Evolutionary conservation across 176 grass and related monocot species (phyloP).

Genomic region (Juncus effusus): DNA sequence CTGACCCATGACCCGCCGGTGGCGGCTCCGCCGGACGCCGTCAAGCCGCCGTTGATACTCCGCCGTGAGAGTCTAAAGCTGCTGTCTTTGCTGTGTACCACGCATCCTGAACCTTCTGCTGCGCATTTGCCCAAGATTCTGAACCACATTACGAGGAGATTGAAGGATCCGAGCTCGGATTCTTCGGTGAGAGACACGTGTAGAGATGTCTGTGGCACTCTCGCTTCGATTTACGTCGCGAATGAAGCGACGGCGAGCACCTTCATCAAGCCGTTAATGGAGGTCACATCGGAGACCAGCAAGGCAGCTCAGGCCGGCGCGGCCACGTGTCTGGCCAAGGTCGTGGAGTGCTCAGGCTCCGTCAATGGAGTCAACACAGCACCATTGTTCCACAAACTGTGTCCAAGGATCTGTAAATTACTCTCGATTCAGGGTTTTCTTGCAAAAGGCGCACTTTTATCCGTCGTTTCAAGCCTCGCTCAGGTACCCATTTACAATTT

Average conservation of each 20-base stretch:
- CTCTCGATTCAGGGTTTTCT: slow-evolving; percentile 70
- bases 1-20: slow-evolving; percentile 47
- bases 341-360: slow-evolving; percentile 60
- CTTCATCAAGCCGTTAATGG: slow-evolving; percentile 87
- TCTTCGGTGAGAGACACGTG: slow-evolving; percentile 76
- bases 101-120: slow-evolving; percentile 50
- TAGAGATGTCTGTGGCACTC: slow-evolving; percentile 51
- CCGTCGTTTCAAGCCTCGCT: slow-evolving; percentile 64
- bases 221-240: slow-evolving; percentile 55
- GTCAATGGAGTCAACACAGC: slow-evolving; percentile 19
- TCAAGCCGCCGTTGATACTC: slow-evolving; percentile 26
- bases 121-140: slow-evolving; percentile 73
- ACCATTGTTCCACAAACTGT: slow-evolving; percentile 59
- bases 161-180: slow-evolving; percentile 80
- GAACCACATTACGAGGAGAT: slow-evolving; percentile 54
- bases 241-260: slow-evolving; percentile 46
- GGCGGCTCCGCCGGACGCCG: slow-evolving; percentile 32
- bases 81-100: slow-evolving; percentile 57
- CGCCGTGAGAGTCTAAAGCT: slow-evolving; percentile 66
- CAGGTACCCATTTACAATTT: slow-evolving; percentile 43
- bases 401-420: slow-evolving; percentile 75
- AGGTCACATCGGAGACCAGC: slow-evolving; percentile 87
- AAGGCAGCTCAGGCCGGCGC: slow-evolving; percentile 85
- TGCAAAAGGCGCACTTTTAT: slow-evolving; percentile 74
- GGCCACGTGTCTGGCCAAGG: slow-evolving; percentile 69